Evolutionary conservation across 2,329 filamentous ascomycete species (phyloP), one percentile per base, ranked within the genome.

Genomic region (Pyrenochaeta sp.): DNA sequence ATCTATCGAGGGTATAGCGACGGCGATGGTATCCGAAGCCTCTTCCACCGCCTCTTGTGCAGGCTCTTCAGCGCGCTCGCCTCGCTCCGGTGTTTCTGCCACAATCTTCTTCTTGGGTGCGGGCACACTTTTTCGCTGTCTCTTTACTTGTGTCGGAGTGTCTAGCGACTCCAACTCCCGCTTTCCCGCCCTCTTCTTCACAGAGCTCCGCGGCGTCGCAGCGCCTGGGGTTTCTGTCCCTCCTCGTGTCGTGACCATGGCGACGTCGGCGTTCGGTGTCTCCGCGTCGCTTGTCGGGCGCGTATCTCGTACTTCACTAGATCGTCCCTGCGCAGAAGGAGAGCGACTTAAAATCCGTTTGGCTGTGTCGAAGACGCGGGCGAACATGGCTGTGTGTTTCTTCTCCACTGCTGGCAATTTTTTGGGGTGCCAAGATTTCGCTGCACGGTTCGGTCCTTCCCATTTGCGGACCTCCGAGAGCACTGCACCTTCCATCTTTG

Each of bases 231-330:
- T 71, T 50, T 67, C 68, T 39, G 69, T 71, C 12, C 72, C 75
- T 58, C 71, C 66, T 55, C 74, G 69, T 28, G 73, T 77, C 5
- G 72, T 74, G 50, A 77, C 75, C 75, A 77, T 77, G 39, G 61
- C 62, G 58, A 52, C 48, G 49, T 61, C 54, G 13, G 58, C 27
- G 48, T 64, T 55, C 32, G 46, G 45, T n/a, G 60, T 30, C 28
- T 9, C 28, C 5, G 28, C 46, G 47, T 56, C 47, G 45, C 47
- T 63, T 44, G 50, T 65, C 24, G 63, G 58, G 46, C 59, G 45
- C 4, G 59, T 50, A 30, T 69, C 60, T 54, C 15, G 43, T 9
- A 43, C 25, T 49, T 71, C 67, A 53, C 62, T 66, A n/a, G 64
- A 53, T 47, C 48, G 53, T 56, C 51, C 58, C 53, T 70, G 72